These are phyloP conservation scores for Talaromyces sp. DNA, from an alignment of 2,329 filamentous ascomycete genomes.

Conservation along the genomic window DNA sequence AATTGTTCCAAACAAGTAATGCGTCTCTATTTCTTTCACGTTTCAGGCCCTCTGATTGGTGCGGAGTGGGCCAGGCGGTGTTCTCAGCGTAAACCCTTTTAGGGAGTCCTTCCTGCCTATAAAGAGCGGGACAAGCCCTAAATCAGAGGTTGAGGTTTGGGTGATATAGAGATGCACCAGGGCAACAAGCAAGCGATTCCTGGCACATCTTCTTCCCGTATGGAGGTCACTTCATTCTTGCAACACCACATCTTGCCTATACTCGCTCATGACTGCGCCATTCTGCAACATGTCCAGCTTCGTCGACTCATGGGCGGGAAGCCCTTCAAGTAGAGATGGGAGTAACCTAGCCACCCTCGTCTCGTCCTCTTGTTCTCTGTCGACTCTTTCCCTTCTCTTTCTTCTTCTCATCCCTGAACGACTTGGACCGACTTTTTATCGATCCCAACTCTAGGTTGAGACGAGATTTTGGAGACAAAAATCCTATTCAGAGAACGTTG, in stretches of 20 bases:
- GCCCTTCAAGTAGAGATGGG: background rate
- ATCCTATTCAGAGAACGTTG: background rate
- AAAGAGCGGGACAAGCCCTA: background rate
- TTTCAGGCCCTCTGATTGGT: background rate
- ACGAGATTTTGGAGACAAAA: background rate
- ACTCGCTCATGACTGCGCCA: background rate
- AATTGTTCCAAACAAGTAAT: background rate
- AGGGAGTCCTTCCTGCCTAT: background rate
- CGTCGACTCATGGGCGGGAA: background rate
- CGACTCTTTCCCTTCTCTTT: background rate
- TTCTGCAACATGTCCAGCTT: background rate
- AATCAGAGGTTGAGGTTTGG: background rate
- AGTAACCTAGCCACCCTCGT: background rate
- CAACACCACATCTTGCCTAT: background rate
- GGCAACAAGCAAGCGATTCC: background rate
- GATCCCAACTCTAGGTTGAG: background rate
- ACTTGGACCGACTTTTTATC: background rate
- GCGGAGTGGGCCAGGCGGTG: background rate
- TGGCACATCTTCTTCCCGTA: no score
- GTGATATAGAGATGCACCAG: background rate
- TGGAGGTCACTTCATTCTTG: background rate
- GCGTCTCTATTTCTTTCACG: background rate
- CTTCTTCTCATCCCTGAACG: background rate
- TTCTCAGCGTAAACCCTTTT: background rate
- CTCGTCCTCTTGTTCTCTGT: background rate